phyloP scores from a whole-genome alignment of 441 rosid genomes.

The Corymbia calophylla region DNA sequence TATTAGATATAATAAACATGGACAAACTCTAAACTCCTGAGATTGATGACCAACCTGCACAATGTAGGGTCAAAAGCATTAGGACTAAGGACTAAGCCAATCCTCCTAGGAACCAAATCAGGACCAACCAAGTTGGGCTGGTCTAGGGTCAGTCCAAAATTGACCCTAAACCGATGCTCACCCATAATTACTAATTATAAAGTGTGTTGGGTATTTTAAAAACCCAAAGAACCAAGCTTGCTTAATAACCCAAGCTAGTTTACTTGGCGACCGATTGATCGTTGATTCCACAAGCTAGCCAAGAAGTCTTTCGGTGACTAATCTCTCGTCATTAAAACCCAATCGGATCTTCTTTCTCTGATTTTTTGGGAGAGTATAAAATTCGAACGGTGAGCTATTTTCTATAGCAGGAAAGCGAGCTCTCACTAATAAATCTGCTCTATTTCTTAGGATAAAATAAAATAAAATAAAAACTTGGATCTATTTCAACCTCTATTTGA shows the following conservation, averaged over 20 bases:
- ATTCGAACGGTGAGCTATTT: background rate
- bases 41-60: no score
- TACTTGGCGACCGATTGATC: accelerated
- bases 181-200: background rate
- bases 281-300: background rate
- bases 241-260: background rate
- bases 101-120: no score
- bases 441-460: background rate
- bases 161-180: no score
- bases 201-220: background rate
- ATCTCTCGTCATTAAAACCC: background rate
- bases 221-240: background rate
- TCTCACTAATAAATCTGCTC: background rate
- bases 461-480: background rate
- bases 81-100: no score
- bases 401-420: background rate
- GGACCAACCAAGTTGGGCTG: no score
- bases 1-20: no score
- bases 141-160: no score
- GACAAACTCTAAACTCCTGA: no score
- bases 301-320: background rate
- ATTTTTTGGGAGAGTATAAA: background rate
- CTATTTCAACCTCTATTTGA: background rate
- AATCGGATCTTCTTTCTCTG: background rate
- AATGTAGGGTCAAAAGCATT: no score